Percentiles rank a stretch among this genome's conserved stretches.
phyloP scores from a whole-genome alignment of 768 basidiomycete genomes.

The Boletus rubroflammeus region DNA sequence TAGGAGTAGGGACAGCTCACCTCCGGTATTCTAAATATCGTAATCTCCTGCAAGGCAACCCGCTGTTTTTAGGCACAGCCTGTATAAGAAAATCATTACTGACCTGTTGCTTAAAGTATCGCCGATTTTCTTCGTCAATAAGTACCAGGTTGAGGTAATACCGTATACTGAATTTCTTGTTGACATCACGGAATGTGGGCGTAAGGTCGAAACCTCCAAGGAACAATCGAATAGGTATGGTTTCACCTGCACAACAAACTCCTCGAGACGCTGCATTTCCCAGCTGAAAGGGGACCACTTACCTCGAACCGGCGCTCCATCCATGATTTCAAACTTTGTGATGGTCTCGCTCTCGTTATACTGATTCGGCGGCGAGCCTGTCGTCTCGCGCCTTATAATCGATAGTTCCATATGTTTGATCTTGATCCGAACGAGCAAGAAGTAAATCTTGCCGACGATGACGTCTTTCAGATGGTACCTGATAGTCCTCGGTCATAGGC shows the following conservation, averaged over 20 bases:
- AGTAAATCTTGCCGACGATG: conserved; percentile 99
- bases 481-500: neutral
- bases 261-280: neutral
- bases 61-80: neutral
- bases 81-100: conserved; percentile 7
- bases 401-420: conserved; percentile 99
- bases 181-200: conserved; percentile 97
- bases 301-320: conserved; percentile 96
- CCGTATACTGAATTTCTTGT: conserved; percentile 97
- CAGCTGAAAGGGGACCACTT: conserved; percentile 11
- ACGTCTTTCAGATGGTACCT: conserved; percentile 99
- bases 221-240: conserved; percentile 96
- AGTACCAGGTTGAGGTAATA: conserved; percentile 98
- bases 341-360: conserved; percentile 99
- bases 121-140: conserved; percentile 95
- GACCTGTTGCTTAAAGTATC: conserved; percentile 97
- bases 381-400: conserved; percentile 96
- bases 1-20: conserved; percentile 35
- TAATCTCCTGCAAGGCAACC: conserved; percentile 60
- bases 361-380: conserved; percentile 95
- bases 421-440: conserved; percentile 96
- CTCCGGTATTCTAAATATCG: conserved; percentile 87
- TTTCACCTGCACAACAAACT: conserved; percentile 66
- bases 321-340: conserved; percentile 99
- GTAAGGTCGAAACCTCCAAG: conserved; percentile 98